Conservation (phyloP, 2,329 filamentous ascomycete species). For the Fusarium illudens region DNA sequence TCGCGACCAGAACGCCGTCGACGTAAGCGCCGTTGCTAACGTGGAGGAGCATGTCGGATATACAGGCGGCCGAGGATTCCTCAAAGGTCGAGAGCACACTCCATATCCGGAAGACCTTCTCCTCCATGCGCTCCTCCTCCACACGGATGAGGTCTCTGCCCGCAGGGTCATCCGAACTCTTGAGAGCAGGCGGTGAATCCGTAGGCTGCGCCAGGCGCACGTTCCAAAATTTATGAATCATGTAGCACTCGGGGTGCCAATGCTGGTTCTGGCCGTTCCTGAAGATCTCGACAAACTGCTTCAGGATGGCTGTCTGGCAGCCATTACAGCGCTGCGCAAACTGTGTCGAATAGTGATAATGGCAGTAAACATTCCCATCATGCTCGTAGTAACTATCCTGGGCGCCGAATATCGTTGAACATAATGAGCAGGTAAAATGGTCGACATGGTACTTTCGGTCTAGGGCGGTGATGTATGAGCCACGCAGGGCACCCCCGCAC, state of each 20-base stretch:
- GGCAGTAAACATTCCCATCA: slow-evolving; percentile 94
- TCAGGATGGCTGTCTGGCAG: slow-evolving; percentile 95
- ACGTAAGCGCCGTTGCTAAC: slow-evolving; percentile 98
- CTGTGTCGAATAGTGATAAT: slow-evolving; percentile 98
- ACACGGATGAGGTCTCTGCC: slow-evolving; percentile 79
- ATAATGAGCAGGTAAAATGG: slow-evolving; percentile 98
- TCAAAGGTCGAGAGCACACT: slow-evolving; percentile 97
- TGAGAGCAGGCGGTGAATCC: slow-evolving; percentile 56
- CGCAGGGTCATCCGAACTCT: slow-evolving; percentile 60
- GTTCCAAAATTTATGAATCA: slow-evolving; percentile 99
- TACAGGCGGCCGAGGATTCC: slow-evolving; percentile 96
- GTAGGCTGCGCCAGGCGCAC: slow-evolving; percentile 78
- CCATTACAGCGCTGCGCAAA: slow-evolving; percentile 97
- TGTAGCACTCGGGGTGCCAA: slow-evolving; percentile 99
- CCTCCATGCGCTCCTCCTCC: slow-evolving; percentile 93
- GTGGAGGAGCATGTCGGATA: slow-evolving; percentile 98
- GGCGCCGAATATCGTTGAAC: slow-evolving; percentile 96
- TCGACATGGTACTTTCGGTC: slow-evolving; percentile 99
- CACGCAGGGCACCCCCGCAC: slow-evolving; percentile 90
- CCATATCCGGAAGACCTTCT: slow-evolving; percentile 98
- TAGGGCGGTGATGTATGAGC: slow-evolving; percentile 96
- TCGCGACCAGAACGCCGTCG: slow-evolving; percentile 92
- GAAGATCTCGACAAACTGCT: slow-evolving; percentile 99
- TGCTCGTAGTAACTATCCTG: slow-evolving; percentile 99
- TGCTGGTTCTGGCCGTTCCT: slow-evolving; percentile 98